Base-by-base conservation (phyloP, 1,284 basidiomycete genomes). In the Boletus coffeatus region DNA sequence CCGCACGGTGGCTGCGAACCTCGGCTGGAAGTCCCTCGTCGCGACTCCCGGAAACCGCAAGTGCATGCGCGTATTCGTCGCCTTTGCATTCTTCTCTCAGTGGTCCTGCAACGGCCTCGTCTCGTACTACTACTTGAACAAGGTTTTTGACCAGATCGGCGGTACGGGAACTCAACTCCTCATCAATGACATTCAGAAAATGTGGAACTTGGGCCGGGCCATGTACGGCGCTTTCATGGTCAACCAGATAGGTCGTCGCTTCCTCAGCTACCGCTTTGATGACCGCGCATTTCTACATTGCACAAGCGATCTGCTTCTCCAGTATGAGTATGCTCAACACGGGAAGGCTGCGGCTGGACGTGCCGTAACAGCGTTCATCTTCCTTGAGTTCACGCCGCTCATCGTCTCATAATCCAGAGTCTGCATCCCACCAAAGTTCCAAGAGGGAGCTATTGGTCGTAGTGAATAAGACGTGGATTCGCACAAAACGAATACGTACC, bases 41-140 rank as follows among this genome's bases (percentile, higher is more conserved):
- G 68, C 75, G 36, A 87, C 81, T 43, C 73, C 78, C 14, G 89
- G 88, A 57, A 91, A 91, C 78, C 78, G 84, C 61, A 85, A 79
- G 73, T 87, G 89, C 58, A 79, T 90, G 75, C 75, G 80, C 53
- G 87, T 90, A n/a, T n/a, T n/a, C 73, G 70, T 88, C 65, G 85
- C 86, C 46, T 76, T 89, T 59, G 85, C 86, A 43, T 87, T 86
- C 80, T 88, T 89, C 79, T 87, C 87, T 5, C 85, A 87, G 67
- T 90, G 87, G 89, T 89, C 85, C 8, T 88, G 86, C 21, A 89
- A 89, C 66, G 89, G 89, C 67, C 81, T 91, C 60, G 85, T 87
- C 56, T 90, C 88, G 6, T 39, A 39, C 37, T 90, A 88, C 79
- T 90, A 91, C 78, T 81, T 92, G 65, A 86, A 81, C 76, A 81